Base-by-base conservation (phyloP, 1,284 basidiomycete species). In the Puccinia triticina region DNA sequence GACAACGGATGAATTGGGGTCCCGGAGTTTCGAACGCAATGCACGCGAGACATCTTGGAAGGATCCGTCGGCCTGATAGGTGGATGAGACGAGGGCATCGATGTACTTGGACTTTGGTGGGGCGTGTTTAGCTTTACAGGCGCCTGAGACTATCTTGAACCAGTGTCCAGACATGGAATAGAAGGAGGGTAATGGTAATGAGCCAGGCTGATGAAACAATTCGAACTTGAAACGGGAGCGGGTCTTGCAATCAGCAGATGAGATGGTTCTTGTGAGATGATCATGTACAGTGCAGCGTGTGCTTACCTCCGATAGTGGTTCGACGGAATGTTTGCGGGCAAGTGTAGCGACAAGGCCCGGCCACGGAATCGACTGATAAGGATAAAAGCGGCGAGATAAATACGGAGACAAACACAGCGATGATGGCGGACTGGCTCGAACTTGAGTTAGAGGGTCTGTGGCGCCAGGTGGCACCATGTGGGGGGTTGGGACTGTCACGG, bases 41-140 rank as follows among this genome's bases (percentile, higher is more conserved):
- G 95, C 92, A 85, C 92, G 92, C 88, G 93, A 93, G 83, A 99
- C 94, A 87, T 98, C 96, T 85, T 93, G 91, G 14, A 98, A 90
- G 61, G 94, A 91, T 46, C 94, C 94, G 86, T 97, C 95, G 83
- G 96, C 93, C 32, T 92, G 92, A 90, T 94, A 97, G 23, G 96
- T 97, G 61, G 94, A 94, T 80, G 95, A 92, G 84, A 99, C 92
- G 88, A 99, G 94, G 48, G 94, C 92, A 88, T 87, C 85, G 69
- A 87, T 86, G 83, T 87, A 86, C 90, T 98, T 98, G 84, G 93
- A 88, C 88, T 98, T 98, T 84, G 95, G 95, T 11, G 94, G 92
- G 2, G 93, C 94, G 82, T 93, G 91, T 89, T 97, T 98, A 67
- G 95, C 93, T 89, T 97, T 96, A 88, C 85, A 86, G 7, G 85